Evolutionary conservation across 768 basidiomycete genomes (phyloP), one percentile per base, ranked within the genome.

Genomic region (Tulasnella sp.): DNA sequence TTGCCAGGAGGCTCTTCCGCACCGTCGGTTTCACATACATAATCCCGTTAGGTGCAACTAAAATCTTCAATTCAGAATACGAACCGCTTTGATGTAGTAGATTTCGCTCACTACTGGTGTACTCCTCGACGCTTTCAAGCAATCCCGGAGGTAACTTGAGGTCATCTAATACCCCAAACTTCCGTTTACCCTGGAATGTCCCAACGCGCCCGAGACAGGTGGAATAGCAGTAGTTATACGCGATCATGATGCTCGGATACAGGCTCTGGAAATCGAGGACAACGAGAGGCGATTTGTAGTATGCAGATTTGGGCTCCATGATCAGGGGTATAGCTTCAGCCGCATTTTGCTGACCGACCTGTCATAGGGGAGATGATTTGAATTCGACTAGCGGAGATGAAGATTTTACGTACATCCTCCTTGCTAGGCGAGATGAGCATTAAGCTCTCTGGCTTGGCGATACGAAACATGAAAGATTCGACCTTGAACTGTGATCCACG

Each of bases 401-500:
- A 15, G 19, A 9, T 19, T 25, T 12, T 38, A 69, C 80, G 60
- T 61, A 92, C 93, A 69, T 96, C 87, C 57, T 78, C 74, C 69
- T 82, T 86, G 63, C 84, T 93, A 0, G 96, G 96, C 0, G 94
- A 97, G 11, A 94, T 73, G 3, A 99, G 73, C 21, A 97, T 80
- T 64, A 92, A 92, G 63, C 79, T 87, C 69, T 98, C 96, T 0
- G 96, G 92, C 70, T 98, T 98, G 17, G 89, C 88, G 49, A 98
- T 92, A 19, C 93, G 83, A 70, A 96, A 93, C 85, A 99, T 85
- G 73, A 99, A 94, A 0, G 92, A 92, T 73, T 99, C 96, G 25
- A 98, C 96, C 72, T 98, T 99, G 76, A 92, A 98, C 66, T 99
- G 96, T 0, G 92, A 96, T 0, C 96, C 96, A 30, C 96, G 82